Conservation (phyloP, 2,329 filamentous ascomycete species). For the Stachybotrys chlorohalonatus region DNA sequence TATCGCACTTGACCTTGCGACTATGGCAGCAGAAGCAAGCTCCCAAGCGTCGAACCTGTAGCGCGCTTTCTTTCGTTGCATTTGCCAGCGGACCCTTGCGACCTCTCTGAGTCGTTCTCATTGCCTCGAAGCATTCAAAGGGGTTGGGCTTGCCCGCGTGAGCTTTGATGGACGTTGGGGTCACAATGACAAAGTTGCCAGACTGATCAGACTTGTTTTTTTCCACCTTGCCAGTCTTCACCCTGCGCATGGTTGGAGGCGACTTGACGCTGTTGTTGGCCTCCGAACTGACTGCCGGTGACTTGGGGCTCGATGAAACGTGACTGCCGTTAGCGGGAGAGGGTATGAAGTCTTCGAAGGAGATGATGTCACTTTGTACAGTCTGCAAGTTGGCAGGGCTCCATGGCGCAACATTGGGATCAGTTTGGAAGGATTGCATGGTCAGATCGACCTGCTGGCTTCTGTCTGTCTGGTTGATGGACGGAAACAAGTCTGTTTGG, state of each 20-base stretch:
- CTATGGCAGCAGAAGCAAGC: constrained; percentile 53
- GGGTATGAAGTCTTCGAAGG: constrained; percentile 30
- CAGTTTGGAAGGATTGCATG: constrained; percentile 25
- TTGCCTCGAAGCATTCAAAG: constrained; percentile 46
- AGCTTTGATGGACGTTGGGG: constrained; percentile 43
- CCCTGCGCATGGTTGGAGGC: constrained; percentile 29
- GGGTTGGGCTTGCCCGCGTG: constrained; percentile 39
- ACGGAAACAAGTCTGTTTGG: constrained; percentile 17
- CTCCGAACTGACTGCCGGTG: constrained; percentile 17
- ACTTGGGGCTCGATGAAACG: constrained; percentile 19
- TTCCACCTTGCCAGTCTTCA: constrained; percentile 32
- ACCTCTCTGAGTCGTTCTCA: constrained; percentile 43
- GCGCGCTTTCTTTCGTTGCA: constrained; percentile 44
- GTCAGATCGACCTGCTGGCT: constrained; percentile 24
- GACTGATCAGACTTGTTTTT: constrained; percentile 33
- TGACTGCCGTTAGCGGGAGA: constrained; percentile 18
- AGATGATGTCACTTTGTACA: constrained; percentile 21
- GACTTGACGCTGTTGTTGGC: constrained; percentile 10
- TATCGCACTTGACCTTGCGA: constrained; percentile 50
- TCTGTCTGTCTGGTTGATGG: constrained; percentile 16
- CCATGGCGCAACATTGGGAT: constrained; percentile 32
- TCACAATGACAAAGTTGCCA: constrained; percentile 46
- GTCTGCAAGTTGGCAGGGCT: constrained; percentile 23
- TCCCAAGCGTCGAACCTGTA: constrained; percentile 43
- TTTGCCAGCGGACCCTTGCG: constrained; percentile 46